phyloP scores from a whole-genome alignment of 2,329 filamentous ascomycete species.

The Trichoderma sp. region DNA sequence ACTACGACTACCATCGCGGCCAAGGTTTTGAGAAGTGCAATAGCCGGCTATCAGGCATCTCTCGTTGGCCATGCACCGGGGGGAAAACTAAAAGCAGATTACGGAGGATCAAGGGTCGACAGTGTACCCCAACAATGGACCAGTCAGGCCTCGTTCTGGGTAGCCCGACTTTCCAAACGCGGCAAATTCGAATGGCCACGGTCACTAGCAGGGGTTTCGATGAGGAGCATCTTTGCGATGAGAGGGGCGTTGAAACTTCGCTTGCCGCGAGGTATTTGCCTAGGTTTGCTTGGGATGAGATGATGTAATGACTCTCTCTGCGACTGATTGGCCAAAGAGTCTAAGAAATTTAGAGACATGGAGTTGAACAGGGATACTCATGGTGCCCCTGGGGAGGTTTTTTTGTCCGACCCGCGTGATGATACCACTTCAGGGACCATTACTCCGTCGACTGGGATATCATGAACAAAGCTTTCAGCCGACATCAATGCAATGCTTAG shows the following conservation, averaged over 20 bases:
- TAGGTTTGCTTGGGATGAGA: not conserved
- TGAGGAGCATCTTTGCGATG: constrained; percentile 6
- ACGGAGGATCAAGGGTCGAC: constrained; percentile 16
- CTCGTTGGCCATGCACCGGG: not conserved
- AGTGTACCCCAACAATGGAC: not conserved
- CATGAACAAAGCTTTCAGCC: not conserved
- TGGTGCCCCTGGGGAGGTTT: constrained; percentile 5
- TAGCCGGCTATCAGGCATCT: constrained; percentile 13
- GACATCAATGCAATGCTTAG: not conserved
- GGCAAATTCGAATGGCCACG: constrained; percentile 5
- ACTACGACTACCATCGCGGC: not conserved
- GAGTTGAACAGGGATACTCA: constrained; percentile 12
- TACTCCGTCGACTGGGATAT: not conserved
- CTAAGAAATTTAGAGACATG: constrained; percentile 17
- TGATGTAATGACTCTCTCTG: constrained; percentile 1
- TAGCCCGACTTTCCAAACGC: constrained; percentile 12
- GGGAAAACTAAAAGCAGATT: constrained; percentile 16
- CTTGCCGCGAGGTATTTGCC: constrained; percentile 12
- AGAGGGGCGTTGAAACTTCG: constrained; percentile 15
- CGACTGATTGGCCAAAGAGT: constrained; percentile 5
- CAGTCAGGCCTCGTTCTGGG: constrained; percentile 7
- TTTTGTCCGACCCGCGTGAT: constrained; percentile 6
- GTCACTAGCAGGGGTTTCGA: not conserved
- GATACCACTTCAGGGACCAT: constrained; percentile 7
- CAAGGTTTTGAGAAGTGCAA: constrained; percentile 1